Percentiles rank a stretch among this genome's conserved stretches.
phyloP scores from a whole-genome alignment of 805 yeast species.

The Pichia ethanolica region DNA sequence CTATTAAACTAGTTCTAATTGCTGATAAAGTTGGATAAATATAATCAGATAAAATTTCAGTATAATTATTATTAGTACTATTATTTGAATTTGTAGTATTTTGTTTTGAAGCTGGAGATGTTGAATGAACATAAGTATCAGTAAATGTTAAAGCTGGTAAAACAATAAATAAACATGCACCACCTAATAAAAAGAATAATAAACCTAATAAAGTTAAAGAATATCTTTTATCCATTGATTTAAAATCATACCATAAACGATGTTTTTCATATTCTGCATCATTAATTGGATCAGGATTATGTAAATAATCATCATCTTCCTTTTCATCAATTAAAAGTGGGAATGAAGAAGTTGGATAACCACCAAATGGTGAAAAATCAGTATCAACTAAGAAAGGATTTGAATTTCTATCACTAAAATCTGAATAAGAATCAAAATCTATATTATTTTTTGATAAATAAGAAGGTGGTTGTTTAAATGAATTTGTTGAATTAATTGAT shows the following conservation, averaged over 20 bases:
- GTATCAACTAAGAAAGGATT: conserved; percentile 43
- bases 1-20: conserved; percentile 53
- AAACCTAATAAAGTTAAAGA: conserved; percentile 57
- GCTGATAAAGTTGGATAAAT: conserved; percentile 50
- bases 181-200: conserved; percentile 50
- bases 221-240: conserved; percentile 57
- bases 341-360: conserved; percentile 88
- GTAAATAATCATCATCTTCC: conserved; percentile 91
- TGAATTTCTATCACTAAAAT: conserved; percentile 17
- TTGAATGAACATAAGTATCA: conserved; percentile 41
- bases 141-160: conserved; percentile 81
- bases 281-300: conserved; percentile 91
- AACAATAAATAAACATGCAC: conserved; percentile 61
- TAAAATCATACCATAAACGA: conserved; percentile 56
- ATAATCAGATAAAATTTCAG: conserved; percentile 40
- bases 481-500: conserved; percentile 40
- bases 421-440: conserved; percentile 13
- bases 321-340: conserved; percentile 88
- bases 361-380: conserved; percentile 89
- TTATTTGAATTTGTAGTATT: not conserved
- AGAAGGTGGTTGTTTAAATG: conserved; percentile 18
- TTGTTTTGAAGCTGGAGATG: not conserved
- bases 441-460: not conserved
- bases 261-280: conserved; percentile 81
- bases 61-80: not conserved